A percentile compares a stretch with the other conserved stretches of the same genome.
phyloP scores from a whole-genome alignment of 768 basidiomycete genomes.

The Phylloporus rhodoxanthus region DNA sequence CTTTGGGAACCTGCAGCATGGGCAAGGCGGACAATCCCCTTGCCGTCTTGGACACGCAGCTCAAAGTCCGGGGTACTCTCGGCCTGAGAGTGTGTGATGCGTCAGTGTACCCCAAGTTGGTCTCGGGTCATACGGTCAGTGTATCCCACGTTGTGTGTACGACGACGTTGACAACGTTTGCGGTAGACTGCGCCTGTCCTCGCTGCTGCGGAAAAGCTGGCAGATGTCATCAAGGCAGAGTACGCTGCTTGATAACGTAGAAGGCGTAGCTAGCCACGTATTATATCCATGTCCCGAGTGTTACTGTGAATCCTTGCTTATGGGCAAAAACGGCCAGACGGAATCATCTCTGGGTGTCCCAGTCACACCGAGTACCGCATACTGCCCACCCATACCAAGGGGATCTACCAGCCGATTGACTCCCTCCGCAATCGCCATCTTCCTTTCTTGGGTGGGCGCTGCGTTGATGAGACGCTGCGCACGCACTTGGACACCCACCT shows the following conservation, averaged over 20 bases:
- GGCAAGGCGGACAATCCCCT: slow-evolving; percentile 34
- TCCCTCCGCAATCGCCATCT: slow-evolving; percentile 48
- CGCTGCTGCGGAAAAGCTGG: slow-evolving; percentile 33
- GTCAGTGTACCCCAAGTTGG: slow-evolving; percentile 39
- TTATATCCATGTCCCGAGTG: neutral
- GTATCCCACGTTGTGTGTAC: neutral
- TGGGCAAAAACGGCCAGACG: slow-evolving; percentile 31
- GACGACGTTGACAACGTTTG: neutral
- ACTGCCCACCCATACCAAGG: slow-evolving; percentile 82
- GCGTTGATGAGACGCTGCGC: slow-evolving; percentile 53
- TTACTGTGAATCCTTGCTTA: neutral
- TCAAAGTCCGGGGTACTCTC: slow-evolving; percentile 39
- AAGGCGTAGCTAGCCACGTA: neutral
- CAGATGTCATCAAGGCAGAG: slow-evolving; percentile 29
- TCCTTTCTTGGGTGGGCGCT: slow-evolving; percentile 45
- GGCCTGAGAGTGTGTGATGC: slow-evolving; percentile 45
- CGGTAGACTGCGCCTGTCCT: slow-evolving; percentile 25
- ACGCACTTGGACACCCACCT: slow-evolving; percentile 69
- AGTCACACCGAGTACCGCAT: slow-evolving; percentile 66
- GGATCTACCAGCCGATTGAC: slow-evolving; percentile 72
- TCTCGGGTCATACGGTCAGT: slow-evolving; percentile 43
- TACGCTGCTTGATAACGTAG: slow-evolving; percentile 3
- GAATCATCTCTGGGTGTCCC: slow-evolving; percentile 7
- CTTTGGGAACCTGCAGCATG: slow-evolving; percentile 35
- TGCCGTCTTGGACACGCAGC: slow-evolving; percentile 40